A percentile compares a stretch with the other conserved stretches of the same genome.
phyloP scores from a whole-genome alignment of 805 yeast genomes.

The Yarrowia alimentaria region DNA sequence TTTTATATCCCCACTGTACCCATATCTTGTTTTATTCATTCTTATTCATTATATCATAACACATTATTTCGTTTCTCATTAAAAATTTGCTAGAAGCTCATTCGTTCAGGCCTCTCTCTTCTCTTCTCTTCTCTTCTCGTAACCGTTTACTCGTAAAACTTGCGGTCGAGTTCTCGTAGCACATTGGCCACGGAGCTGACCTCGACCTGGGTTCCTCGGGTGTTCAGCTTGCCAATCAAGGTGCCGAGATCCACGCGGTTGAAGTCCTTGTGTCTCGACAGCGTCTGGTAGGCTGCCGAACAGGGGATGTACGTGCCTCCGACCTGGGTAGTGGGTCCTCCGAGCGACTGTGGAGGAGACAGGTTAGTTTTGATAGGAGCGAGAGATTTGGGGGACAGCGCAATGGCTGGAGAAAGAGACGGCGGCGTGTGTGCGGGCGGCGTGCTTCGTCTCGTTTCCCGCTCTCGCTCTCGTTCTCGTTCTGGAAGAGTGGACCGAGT shows the following conservation, averaged over 20 bases:
- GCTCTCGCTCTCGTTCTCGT: constrained; percentile 16
- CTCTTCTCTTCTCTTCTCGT: not conserved
- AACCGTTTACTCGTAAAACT: constrained; percentile 47
- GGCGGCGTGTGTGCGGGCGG: no score
- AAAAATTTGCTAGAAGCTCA: no score
- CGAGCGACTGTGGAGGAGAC: constrained; percentile 20
- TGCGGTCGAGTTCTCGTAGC: constrained; percentile 73
- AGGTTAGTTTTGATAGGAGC: constrained; percentile 14
- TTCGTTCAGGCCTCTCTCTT: not conserved
- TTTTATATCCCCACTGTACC: no score
- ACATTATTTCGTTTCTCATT: constrained; percentile 24
- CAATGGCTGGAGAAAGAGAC: no score
- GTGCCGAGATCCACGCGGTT: constrained; percentile 69
- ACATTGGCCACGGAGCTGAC: constrained; percentile 88
- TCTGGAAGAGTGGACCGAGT: constrained; percentile 21
- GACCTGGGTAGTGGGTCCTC: constrained; percentile 26
- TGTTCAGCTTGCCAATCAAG: constrained; percentile 69
- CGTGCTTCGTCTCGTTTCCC: no score
- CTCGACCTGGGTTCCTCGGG: constrained; percentile 86
- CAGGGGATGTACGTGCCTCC: constrained; percentile 67
- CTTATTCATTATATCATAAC: constrained; percentile 24
- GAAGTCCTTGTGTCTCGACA: constrained; percentile 78
- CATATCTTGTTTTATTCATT: no score
- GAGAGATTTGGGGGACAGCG: constrained; percentile 15
- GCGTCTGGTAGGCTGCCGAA: constrained; percentile 84